phyloP scores from a whole-genome alignment of 2,329 filamentous ascomycete species.

The Dothideomycetes sp. region DNA sequence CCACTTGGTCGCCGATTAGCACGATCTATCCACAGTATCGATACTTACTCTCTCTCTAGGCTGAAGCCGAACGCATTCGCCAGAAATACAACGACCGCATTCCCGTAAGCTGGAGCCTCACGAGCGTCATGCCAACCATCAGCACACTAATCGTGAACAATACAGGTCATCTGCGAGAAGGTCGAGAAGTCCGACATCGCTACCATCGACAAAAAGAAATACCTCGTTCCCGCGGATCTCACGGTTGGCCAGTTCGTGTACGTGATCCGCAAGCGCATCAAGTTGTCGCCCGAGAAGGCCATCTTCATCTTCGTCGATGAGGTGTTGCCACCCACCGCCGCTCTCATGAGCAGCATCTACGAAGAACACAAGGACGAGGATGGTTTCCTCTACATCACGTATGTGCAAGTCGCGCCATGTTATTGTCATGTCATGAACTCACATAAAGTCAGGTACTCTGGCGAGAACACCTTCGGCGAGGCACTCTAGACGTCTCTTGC shows the following conservation, averaged over 20 bases:
- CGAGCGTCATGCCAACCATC: conserved; percentile 7
- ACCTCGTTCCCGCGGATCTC: conserved; percentile 91
- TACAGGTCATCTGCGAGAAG: conserved; percentile 96
- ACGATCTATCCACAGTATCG: too few relatives aligned
- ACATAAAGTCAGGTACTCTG: conserved; percentile 60
- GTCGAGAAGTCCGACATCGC: conserved; percentile 99
- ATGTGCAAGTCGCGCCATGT: conserved; percentile 30
- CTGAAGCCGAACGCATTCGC: conserved; percentile 96
- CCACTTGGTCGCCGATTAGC: background rate
- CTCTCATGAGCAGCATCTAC: conserved; percentile 98
- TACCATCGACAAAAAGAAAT: conserved; percentile 99
- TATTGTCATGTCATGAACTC: conserved; percentile 15
- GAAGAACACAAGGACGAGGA: conserved; percentile 91
- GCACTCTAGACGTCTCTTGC: conserved; percentile 23
- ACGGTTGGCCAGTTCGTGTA: conserved; percentile 99
- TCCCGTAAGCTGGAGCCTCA: conserved; percentile 58
- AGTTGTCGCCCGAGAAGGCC: conserved; percentile 96
- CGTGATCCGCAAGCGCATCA: conserved; percentile 99
- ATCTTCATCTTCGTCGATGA: conserved; percentile 99
- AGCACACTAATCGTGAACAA: conserved; percentile 8
- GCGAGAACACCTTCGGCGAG: conserved; percentile 94
- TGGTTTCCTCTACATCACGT: conserved; percentile 97
- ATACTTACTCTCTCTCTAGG: conserved; percentile 28
- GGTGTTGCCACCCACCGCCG: conserved; percentile 89
- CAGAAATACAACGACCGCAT: conserved; percentile 99